Percentiles rank a stretch among this genome's conserved stretches.
These are phyloP conservation scores for Solanum clarkiae DNA, from an alignment of 257 asterid species.

Conservation along the genomic window DNA sequence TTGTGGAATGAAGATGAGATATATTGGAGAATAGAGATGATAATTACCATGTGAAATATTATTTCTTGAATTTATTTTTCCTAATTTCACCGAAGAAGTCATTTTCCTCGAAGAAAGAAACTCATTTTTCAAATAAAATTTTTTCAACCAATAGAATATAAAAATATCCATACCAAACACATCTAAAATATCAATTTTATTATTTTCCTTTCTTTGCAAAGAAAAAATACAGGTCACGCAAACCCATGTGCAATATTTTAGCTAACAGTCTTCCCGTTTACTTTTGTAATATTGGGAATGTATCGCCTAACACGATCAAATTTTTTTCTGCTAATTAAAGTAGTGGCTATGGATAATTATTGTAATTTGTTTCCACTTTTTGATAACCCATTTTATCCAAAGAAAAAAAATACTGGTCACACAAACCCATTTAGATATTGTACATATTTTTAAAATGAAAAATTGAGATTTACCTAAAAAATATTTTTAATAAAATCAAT, in stretches of 20 bases:
- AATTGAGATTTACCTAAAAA: too few species aligned
- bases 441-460: too few species aligned
- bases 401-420: too few species aligned
- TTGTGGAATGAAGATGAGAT: not conserved
- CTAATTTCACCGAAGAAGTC: not conserved
- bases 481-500: too few species aligned
- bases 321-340: too few species aligned
- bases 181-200: not conserved
- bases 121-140: not conserved
- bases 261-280: not conserved
- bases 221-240: not conserved
- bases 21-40: accelerated
- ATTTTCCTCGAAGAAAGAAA: not conserved
- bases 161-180: not conserved
- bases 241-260: not conserved
- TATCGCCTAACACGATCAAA: not conserved
- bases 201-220: not conserved
- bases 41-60: not conserved
- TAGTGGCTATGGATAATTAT: too few species aligned
- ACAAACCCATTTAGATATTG: too few species aligned
- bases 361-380: too few species aligned
- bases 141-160: not conserved
- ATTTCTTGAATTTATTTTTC: not conserved
- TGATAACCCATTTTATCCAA: too few species aligned
- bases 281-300: not conserved